Conservation (phyloP, 257 asterid genomes). For the Solanum chmielewskii region DNA sequence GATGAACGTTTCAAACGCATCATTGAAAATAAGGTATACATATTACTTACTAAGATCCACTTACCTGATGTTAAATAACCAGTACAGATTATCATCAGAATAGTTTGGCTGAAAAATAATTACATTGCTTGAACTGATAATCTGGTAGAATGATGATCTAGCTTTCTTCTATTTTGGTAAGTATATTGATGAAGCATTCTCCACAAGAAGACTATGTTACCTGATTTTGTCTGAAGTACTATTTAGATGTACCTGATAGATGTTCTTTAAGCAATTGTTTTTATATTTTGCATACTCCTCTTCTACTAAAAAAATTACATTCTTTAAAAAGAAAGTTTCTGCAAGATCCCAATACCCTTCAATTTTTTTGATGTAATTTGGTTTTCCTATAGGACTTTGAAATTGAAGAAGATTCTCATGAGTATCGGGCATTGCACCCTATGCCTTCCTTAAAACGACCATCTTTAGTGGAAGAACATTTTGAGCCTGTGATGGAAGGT, state of each 20-base stretch:
- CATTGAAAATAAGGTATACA: constrained; percentile 56
- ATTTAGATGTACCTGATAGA: background rate
- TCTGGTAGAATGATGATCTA: background rate
- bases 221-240: background rate
- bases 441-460: constrained; percentile 46
- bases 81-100: background rate
- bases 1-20: constrained; percentile 60
- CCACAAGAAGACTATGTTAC: background rate
- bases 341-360: background rate
- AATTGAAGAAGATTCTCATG: constrained; percentile 61
- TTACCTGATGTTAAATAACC: background rate
- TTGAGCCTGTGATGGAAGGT: constrained; percentile 53
- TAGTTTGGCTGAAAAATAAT: background rate
- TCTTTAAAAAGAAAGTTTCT: background rate
- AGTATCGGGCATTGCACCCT: constrained; percentile 73
- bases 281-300: background rate
- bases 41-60: background rate
- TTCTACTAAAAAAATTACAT: background rate
- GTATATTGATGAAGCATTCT: background rate
- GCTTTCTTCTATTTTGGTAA: background rate
- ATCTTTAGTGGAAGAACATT: constrained; percentile 74
- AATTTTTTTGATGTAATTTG: background rate
- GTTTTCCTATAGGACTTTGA: constrained; percentile 61
- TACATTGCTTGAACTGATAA: background rate
- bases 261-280: background rate